These are phyloP conservation scores for Colletotrichum sojae DNA, from an alignment of 2,329 filamentous ascomycete genomes.

Conservation along the genomic window DNA sequence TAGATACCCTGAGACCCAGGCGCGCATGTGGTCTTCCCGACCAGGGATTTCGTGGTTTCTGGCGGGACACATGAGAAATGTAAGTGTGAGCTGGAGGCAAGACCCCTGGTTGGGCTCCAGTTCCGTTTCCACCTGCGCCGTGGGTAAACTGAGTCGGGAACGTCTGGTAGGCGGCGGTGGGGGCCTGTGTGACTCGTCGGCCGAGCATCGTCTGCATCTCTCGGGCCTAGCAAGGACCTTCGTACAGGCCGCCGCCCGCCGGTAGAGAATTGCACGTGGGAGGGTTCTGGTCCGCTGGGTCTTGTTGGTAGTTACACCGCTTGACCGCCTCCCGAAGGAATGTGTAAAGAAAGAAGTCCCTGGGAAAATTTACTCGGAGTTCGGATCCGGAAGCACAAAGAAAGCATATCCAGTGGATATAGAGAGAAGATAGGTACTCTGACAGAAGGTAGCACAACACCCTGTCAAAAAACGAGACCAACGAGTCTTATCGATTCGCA, in stretches of 20 bases:
- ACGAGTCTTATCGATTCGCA: too few species aligned
- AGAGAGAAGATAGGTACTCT: background rate
- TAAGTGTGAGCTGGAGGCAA: slow-evolving; percentile 8
- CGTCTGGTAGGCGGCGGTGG: background rate
- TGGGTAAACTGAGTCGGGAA: background rate
- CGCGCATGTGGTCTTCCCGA: slow-evolving; percentile 14
- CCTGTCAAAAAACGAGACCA: slow-evolving; percentile 3
- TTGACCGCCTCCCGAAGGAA: background rate
- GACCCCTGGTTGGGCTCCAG: slow-evolving; percentile 1
- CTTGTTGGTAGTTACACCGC: slow-evolving; percentile 13
- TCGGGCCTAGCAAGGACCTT: too few species aligned
- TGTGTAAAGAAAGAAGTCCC: background rate
- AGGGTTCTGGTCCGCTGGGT: too few species aligned
- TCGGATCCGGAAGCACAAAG: slow-evolving; percentile 23
- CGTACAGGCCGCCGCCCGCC: too few species aligned
- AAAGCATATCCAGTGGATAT: background rate
- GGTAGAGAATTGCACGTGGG: too few species aligned
- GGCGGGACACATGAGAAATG: slow-evolving; percentile 13
- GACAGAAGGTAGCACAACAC: background rate
- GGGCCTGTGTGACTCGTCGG: background rate
- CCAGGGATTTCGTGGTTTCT: slow-evolving; percentile 20
- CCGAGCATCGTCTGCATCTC: background rate
- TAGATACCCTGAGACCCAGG: too few species aligned
- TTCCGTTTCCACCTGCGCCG: slow-evolving; percentile 12
- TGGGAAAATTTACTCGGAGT: background rate